Percentiles rank a stretch among this genome's conserved stretches.
Evolutionary conservation across 1,139 yeast genomes (phyloP).

Genomic region (Yamadazyma triangularis): DNA sequence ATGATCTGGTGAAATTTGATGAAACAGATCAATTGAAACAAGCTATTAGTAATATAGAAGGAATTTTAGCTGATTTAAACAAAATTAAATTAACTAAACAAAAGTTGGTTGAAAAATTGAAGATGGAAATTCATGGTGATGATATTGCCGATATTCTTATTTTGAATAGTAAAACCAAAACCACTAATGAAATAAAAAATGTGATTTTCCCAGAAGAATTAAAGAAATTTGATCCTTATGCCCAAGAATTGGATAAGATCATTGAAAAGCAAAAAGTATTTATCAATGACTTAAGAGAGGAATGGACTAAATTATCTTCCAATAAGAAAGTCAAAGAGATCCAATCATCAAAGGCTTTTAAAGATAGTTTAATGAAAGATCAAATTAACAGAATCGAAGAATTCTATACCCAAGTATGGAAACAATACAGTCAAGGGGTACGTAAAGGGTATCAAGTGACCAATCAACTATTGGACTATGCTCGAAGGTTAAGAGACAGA

Average conservation of each 20-base stretch:
- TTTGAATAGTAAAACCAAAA: constrained; percentile 54
- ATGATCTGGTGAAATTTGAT: constrained; percentile 2
- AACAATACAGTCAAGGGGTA: constrained; percentile 53
- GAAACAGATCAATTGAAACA: constrained; percentile 39
- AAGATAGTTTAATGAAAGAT: constrained; percentile 18
- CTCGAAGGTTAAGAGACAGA: constrained; percentile 31
- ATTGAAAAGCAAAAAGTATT: constrained; percentile 58
- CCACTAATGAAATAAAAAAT: constrained; percentile 54
- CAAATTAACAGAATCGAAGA: constrained; percentile 37
- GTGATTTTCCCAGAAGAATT: constrained; percentile 69
- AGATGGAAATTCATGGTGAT: constrained; percentile 69
- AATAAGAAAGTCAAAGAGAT: constrained; percentile 37
- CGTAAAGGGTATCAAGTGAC: constrained; percentile 64
- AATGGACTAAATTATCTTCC: constrained; percentile 54
- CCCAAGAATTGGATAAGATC: constrained; percentile 63
- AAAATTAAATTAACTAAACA: constrained; percentile 55
- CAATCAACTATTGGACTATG: constrained; percentile 45
- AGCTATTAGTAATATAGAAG: constrained; percentile 42
- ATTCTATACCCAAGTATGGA: constrained; percentile 55
- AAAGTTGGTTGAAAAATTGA: constrained; percentile 59
- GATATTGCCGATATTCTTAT: constrained; percentile 80
- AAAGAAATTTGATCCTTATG: constrained; percentile 69
- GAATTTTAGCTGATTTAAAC: constrained; percentile 41
- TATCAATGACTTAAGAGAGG: constrained; percentile 51
- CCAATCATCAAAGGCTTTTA: constrained; percentile 31